phyloP scores from a whole-genome alignment of 495 filamentous ascomycete genomes.

The Talaromyces thailandensis region DNA sequence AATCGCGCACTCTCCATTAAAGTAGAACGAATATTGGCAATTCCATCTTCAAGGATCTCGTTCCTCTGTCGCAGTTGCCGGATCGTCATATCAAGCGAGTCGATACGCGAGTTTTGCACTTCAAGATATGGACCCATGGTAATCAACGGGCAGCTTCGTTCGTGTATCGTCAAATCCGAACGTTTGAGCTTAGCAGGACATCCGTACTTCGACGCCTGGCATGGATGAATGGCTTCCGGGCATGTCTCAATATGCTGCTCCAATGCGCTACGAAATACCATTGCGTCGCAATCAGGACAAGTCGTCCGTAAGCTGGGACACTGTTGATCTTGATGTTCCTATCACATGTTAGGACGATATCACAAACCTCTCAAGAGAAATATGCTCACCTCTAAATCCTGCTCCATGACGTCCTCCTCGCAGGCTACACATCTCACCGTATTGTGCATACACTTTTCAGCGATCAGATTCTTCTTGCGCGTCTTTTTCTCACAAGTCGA shows the following conservation, averaged over 20 bases:
- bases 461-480: slow-evolving; percentile 33
- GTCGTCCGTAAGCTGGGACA: slow-evolving; percentile 40
- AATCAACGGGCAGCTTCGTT: slow-evolving; percentile 46
- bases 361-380: neutral
- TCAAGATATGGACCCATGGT: slow-evolving; percentile 50
- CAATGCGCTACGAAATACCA: slow-evolving; percentile 39
- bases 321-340: slow-evolving; percentile 39
- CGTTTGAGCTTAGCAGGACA: slow-evolving; percentile 45
- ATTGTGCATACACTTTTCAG: slow-evolving; percentile 47
- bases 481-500: slow-evolving; percentile 40
- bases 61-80: slow-evolving; percentile 48
- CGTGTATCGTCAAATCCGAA: slow-evolving; percentile 40
- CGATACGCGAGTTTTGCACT: slow-evolving; percentile 46
- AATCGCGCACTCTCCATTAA: slow-evolving; percentile 27
- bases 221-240: slow-evolving; percentile 42
- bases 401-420: slow-evolving; percentile 42
- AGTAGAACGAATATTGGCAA: slow-evolving; percentile 37
- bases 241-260: slow-evolving; percentile 43
- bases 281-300: slow-evolving; percentile 45
- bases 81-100: slow-evolving; percentile 47
- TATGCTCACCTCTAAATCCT: slow-evolving; percentile 46
- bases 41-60: slow-evolving; percentile 47
- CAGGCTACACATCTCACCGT: slow-evolving; percentile 46
- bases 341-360: neutral
- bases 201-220: slow-evolving; percentile 46